Evolutionary conservation across 139 green algal genomes (phyloP), one percentile per base, ranked within the genome.

Genomic region (Tetradesmus lagerheimii): DNA sequence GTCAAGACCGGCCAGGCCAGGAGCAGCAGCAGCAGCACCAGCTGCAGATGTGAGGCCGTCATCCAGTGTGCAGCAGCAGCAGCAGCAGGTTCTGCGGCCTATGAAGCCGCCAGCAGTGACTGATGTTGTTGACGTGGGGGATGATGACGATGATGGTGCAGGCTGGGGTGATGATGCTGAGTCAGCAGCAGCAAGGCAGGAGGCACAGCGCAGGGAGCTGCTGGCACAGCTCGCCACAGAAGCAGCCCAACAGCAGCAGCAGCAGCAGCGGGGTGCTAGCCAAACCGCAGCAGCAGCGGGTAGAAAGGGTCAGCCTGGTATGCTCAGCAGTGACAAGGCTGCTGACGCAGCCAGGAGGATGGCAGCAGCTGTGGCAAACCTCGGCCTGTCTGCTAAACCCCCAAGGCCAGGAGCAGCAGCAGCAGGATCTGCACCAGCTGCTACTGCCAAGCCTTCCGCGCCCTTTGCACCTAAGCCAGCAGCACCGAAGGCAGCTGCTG

Each of bases 131-230:
- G 57, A 71, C 1, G 57, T 71, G 20, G 57, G 20, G 4, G 23
- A 18, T 31, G 57, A 71, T n/a, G 57, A 71, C 8, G 57, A 31
- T 71, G 57, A 71, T n/a, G 57, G 8, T 5, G 50, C 50, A 9
- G 23, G 57, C 57, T 71, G 57, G 57, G 57, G 31, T n/a, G 62
- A 80, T 64, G 38, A 47, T n/a, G 64, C 67, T 23, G 83, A 38
- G 23, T 38, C 83, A 31, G 83, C 62, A 80, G 83, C 83, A 81
- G 83, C 64, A 88, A 34, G 47, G 35, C 12, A 64, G n/a, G 64
- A 88, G 64, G 62, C 38, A n/a, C 16, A 41, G 29, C 71, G 83
- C 15, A 57, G n/a, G 27, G 64, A 50, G 2, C 41, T 88, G 14
- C 31, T 88, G 11, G 62, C 38, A 31, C 38, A 80, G 83, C 64